These are phyloP conservation scores for Amniculicola lignicola DNA, from an alignment of 495 filamentous ascomycete genomes.

Conservation along the genomic window DNA sequence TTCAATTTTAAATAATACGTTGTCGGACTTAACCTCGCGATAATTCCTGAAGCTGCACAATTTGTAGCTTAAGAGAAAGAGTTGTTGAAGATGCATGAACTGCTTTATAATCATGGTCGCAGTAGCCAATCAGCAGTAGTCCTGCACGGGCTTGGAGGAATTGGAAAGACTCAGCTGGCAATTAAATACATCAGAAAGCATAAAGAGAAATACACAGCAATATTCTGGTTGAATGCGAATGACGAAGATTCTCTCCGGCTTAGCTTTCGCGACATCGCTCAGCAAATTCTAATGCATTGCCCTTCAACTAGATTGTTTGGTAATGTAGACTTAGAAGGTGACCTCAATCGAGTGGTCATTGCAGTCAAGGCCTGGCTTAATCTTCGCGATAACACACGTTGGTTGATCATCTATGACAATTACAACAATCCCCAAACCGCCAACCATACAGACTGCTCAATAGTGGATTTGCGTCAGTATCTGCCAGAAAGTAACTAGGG, in stretches of 20 bases:
- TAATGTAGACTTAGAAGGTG: constrained; percentile 1
- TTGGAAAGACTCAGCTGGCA: constrained; percentile 2
- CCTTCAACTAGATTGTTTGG: not conserved
- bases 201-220: constrained; percentile 17
- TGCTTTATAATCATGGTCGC: constrained; percentile 13
- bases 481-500: constrained; percentile 41
- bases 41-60: constrained; percentile 23
- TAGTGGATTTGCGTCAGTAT: constrained; percentile 38
- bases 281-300: constrained; percentile 5
- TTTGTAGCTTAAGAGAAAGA: constrained; percentile 28
- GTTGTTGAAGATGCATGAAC: constrained; percentile 23
- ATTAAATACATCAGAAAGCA: not conserved
- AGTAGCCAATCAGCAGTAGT: constrained; percentile 6
- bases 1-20: constrained; percentile 22
- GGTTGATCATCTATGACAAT: constrained; percentile 36
- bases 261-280: constrained; percentile 16
- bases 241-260: constrained; percentile 11
- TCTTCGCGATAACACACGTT: constrained; percentile 11
- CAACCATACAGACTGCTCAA: constrained; percentile 12
- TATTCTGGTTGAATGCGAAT: constrained; percentile 21
- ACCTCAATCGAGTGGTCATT: not conserved
- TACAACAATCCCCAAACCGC: constrained; percentile 30
- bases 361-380: constrained; percentile 7
- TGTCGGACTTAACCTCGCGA: constrained; percentile 13
- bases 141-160: too few relatives aligned